Percentiles rank a stretch among this genome's conserved stretches.
These are phyloP conservation scores for Neoascochyta sp. DNA, from an alignment of 2,329 filamentous ascomycete genomes.

Conservation along the genomic window DNA sequence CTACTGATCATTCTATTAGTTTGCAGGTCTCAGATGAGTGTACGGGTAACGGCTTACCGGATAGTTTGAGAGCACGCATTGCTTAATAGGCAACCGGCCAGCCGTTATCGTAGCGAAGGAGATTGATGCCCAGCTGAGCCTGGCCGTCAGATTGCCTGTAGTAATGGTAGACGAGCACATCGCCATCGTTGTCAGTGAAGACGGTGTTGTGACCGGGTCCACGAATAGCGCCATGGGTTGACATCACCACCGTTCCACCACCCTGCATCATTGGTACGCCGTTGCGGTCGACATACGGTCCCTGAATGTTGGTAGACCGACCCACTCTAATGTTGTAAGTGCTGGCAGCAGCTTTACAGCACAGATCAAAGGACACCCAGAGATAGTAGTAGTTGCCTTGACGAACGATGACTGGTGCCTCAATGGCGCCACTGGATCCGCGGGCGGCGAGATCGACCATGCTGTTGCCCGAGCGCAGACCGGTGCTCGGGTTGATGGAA, in stretches of 20 bases:
- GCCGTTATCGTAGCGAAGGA: conserved; percentile 42
- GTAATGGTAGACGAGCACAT: conserved; percentile 20
- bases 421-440: conserved; percentile 47
- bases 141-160: conserved; percentile 41
- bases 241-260: conserved; percentile 57
- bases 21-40: too few relatives aligned
- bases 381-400: conserved; percentile 57
- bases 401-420: conserved; percentile 54
- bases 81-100: conserved; percentile 37
- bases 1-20: too few relatives aligned
- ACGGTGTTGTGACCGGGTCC: conserved; percentile 61
- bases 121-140: conserved; percentile 49
- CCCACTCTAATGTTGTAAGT: conserved; percentile 63
- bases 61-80: background rate
- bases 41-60: too few relatives aligned
- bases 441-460: conserved; percentile 51
- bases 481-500: conserved; percentile 45
- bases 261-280: conserved; percentile 50
- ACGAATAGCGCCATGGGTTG: conserved; percentile 56
- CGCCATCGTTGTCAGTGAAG: conserved; percentile 44
- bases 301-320: conserved; percentile 47
- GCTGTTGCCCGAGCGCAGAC: conserved; percentile 9
- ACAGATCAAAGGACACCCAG: conserved; percentile 58
- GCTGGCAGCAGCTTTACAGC: conserved; percentile 53
- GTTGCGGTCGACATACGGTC: conserved; percentile 53